phyloP scores from a whole-genome alignment of 345 rosid genomes.

The Aquilaria malaccensis region DNA sequence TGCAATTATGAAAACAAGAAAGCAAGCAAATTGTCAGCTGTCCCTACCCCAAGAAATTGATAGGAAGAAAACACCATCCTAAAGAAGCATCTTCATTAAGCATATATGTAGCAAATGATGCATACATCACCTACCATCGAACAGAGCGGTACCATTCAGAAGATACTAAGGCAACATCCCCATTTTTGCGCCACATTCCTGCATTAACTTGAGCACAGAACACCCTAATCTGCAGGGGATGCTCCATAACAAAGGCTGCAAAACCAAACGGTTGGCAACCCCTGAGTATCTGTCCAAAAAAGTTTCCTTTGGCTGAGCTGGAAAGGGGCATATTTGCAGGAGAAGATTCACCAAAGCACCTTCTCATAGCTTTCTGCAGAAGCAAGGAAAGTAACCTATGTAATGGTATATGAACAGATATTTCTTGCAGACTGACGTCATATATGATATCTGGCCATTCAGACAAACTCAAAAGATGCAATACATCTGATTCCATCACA shows the following conservation, averaged over 20 bases:
- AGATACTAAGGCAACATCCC: conserved; percentile 60
- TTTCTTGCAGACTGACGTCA: conserved; percentile 75
- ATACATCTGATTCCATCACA: conserved; percentile 25
- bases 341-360: conserved; percentile 54
- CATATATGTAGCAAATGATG: not conserved
- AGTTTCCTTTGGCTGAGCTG: conserved; percentile 33
- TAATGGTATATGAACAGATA: conserved; percentile 79
- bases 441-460: conserved; percentile 67
- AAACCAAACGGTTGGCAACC: conserved; percentile 72
- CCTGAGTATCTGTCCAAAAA: conserved; percentile 57
- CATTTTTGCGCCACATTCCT: conserved; percentile 98
- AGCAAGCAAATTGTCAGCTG: not conserved
- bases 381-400: conserved; percentile 78
- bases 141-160: conserved; percentile 77
- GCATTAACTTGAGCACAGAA: conserved; percentile 87
- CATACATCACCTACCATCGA: conserved; percentile 51
- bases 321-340: conserved; percentile 16
- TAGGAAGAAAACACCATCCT: not conserved
- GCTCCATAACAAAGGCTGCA: conserved; percentile 84
- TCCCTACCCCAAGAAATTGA: not conserved
- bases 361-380: conserved; percentile 58
- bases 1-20: conserved; percentile 33
- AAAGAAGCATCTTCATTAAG: not conserved
- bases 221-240: conserved; percentile 80
- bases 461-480: conserved; percentile 39